Evolutionary conservation across 345 rosid species (phyloP), one percentile per base, ranked within the genome.

Genomic region (Nephelium lappaceum): DNA sequence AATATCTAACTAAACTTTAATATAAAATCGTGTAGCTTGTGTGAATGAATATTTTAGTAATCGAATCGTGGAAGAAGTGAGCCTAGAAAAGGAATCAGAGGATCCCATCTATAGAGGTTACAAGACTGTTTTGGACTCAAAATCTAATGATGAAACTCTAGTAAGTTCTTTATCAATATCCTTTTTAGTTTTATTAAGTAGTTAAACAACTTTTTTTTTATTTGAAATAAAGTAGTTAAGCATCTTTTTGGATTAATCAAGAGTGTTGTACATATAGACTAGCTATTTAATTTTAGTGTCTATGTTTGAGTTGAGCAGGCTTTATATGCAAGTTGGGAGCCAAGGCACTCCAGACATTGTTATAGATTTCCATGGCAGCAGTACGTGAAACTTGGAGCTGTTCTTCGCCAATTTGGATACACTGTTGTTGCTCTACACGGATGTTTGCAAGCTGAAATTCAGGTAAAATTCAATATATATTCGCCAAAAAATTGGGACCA

Each of bases 301-400:
- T 21, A 5, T 6, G 43, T 51, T 51, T 51, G 57, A 19, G 57
- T 57, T 67, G 53, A 27, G 70, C 78, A 92, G 97, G 98, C 96
- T 9, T 76, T 88, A 9, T 86, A 94, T 81, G 93, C 97, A 23
- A 91, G 94, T 58, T 94, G 98, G 98, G 98, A 93, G 79, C 97
- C 98, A 0, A 87, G 95, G 84, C 92, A 87, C 74, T 86, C 90
- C 0, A 81, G 88, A 75, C 81, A 85, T 21, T 87, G 94, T 76
- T 66, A 84, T 83, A 87, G 81, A 69, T 88, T 85, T 68, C 98
- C 98, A n/a, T 89, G 93, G 90, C 88, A 84, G 74, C 95, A 90
- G 64, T 93, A 94, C 66, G 90, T 91, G 62, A 91, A 94, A 84
- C 43, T 93, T 67, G 98, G 98, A 77, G 86, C 91, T 43, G 90